These are phyloP conservation scores for Rhododendron vialii DNA, from an alignment of 148 eudicot genomes.

Conservation along the genomic window DNA sequence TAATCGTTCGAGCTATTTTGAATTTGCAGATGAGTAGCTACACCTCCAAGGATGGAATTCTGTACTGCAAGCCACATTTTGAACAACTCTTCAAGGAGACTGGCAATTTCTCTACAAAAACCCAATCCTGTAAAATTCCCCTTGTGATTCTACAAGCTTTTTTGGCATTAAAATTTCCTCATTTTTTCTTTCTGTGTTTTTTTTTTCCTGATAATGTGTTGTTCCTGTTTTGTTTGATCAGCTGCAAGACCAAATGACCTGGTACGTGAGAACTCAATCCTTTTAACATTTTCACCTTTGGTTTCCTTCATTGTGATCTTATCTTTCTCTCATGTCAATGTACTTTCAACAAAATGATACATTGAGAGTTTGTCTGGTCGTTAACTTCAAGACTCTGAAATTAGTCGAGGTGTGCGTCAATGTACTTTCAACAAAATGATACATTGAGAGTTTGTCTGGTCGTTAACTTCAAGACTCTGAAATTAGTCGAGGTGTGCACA, in stretches of 20 bases:
- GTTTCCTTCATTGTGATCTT: not conserved
- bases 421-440: not conserved
- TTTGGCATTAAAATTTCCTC: not conserved
- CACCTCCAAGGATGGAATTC: slow-evolving; percentile 46
- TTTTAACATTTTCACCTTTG: not conserved
- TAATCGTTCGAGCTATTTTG: not conserved
- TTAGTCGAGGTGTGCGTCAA: too few species aligned
- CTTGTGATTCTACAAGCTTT: not conserved
- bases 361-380: not conserved
- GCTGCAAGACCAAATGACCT: slow-evolving; percentile 38
- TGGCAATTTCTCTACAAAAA: slow-evolving; percentile 32
- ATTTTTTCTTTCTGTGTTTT: not conserved
- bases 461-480: not conserved
- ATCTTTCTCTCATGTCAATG: not conserved
- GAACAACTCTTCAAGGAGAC: slow-evolving; percentile 66
- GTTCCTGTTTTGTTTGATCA: slow-evolving; percentile 16
- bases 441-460: not conserved
- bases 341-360: not conserved
- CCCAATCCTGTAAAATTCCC: slow-evolving; percentile 36
- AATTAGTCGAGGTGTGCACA: not conserved
- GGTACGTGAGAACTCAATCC: slow-evolving; percentile 23
- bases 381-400: not conserved
- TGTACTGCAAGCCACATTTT: slow-evolving; percentile 85
- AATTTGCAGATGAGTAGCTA: slow-evolving; percentile 52
- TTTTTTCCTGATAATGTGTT: not conserved